Evolutionary conservation across 441 rosid genomes (phyloP).

Genomic region (Viola pubescens): DNA sequence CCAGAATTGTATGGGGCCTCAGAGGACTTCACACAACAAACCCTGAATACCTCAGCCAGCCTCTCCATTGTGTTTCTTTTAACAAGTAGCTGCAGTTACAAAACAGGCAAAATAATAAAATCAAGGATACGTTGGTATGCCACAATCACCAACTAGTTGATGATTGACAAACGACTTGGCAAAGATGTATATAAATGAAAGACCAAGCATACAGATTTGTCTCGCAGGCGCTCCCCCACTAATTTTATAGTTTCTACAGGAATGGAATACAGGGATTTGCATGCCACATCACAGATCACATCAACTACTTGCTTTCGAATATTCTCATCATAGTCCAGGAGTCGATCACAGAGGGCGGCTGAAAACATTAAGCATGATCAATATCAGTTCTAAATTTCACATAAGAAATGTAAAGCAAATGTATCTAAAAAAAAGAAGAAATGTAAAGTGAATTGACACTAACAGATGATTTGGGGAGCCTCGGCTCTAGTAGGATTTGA

Average conservation of each 20-base stretch:
- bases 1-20: constrained; percentile 39
- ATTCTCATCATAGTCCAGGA: constrained; percentile 96
- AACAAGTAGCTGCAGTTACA: constrained; percentile 59
- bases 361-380: constrained; percentile 23
- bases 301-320: constrained; percentile 94
- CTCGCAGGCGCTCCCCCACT: constrained; percentile 89
- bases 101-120: constrained; percentile 8
- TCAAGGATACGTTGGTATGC: background rate
- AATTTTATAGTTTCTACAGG: constrained; percentile 75
- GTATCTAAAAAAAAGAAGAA: too few relatives aligned
- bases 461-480: constrained; percentile 79
- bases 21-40: constrained; percentile 46
- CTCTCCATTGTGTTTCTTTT: constrained; percentile 91
- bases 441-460: constrained; percentile 25
- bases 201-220: constrained; percentile 73
- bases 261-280: constrained; percentile 52
- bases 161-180: constrained; percentile 8
- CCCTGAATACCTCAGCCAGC: constrained; percentile 74
- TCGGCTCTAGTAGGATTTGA: constrained; percentile 69
- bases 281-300: constrained; percentile 82
- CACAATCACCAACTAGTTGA: constrained; percentile 12
- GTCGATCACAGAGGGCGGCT: constrained; percentile 97
- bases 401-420: constrained; percentile 2
- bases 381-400: constrained; percentile 17
- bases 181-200: constrained; percentile 18